Conservation (phyloP, 1,284 basidiomycete species). For the Veloporphyrellus conicus region DNA sequence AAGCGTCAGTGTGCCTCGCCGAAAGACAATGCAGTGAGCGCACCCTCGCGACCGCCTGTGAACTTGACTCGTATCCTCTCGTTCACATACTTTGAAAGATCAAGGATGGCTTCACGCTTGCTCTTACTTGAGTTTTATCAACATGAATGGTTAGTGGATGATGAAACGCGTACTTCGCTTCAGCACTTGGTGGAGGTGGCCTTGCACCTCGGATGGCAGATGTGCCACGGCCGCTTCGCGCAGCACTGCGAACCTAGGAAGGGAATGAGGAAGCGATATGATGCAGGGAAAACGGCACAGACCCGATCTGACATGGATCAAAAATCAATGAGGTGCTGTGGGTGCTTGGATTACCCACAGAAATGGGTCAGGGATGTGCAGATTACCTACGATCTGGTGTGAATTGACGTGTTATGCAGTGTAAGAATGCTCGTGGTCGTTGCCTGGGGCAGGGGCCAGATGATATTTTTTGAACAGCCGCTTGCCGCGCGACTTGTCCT, state of each 20-base stretch:
- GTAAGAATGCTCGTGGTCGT: slow-evolving; percentile 13
- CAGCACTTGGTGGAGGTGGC: slow-evolving; percentile 26
- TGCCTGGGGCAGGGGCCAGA: slow-evolving; percentile 3
- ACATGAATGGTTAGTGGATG: slow-evolving; percentile 15
- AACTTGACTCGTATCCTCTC: slow-evolving; percentile 94
- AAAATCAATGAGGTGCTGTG: slow-evolving; percentile 5
- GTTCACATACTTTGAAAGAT: slow-evolving; percentile 91
- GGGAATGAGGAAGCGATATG: slow-evolving; percentile 27
- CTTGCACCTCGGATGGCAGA: slow-evolving; percentile 41
- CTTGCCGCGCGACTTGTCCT: slow-evolving; percentile 30
- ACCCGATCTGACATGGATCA: slow-evolving; percentile 58
- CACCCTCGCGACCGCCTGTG: slow-evolving; percentile 92
- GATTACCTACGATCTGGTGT: slow-evolving; percentile 20
- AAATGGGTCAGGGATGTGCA: neutral
- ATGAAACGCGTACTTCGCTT: slow-evolving; percentile 24
- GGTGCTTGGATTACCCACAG: slow-evolving; percentile 18
- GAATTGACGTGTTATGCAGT: slow-evolving; percentile 18
- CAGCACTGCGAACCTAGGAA: slow-evolving; percentile 48
- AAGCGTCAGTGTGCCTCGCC: neutral
- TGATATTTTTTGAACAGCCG: slow-evolving; percentile 34
- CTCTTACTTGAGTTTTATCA: slow-evolving; percentile 54
- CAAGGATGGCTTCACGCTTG: slow-evolving; percentile 92
- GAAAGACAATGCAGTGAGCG: slow-evolving; percentile 15
- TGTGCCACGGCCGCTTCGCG: slow-evolving; percentile 43
- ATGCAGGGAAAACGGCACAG: slow-evolving; percentile 21